Evolutionary conservation across 768 basidiomycete genomes (phyloP).

Genomic region (Tricholomella constricta): DNA sequence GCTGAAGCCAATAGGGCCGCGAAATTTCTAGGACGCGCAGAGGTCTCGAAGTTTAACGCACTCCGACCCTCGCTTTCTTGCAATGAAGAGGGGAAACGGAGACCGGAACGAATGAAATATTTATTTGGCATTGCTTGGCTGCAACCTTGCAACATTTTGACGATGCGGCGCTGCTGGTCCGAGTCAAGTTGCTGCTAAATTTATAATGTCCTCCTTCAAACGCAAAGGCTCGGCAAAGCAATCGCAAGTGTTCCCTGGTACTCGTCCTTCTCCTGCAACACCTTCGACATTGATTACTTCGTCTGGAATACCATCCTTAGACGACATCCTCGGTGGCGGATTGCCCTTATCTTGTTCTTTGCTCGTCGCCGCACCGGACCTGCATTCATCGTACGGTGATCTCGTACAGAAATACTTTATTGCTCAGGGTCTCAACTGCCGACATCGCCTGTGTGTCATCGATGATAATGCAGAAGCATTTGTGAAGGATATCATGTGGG

Average conservation of each 20-base stretch:
- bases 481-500: constrained; percentile 82
- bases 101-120: background rate
- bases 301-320: constrained; percentile 89
- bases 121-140: constrained; percentile 5
- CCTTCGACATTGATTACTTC: constrained; percentile 64
- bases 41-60: too few species aligned
- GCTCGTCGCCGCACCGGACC: constrained; percentile 79
- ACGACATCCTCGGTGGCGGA: constrained; percentile 93
- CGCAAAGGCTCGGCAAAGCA: constrained; percentile 54
- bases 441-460: constrained; percentile 70
- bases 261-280: constrained; percentile 59
- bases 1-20: background rate
- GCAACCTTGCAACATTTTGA: background rate
- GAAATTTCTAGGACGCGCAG: constrained; percentile 1
- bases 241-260: constrained; percentile 46
- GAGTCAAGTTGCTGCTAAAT: background rate
- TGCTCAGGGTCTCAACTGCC: constrained; percentile 78
- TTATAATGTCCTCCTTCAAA: constrained; percentile 81
- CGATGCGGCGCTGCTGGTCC: background rate
- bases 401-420: constrained; percentile 87
- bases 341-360: constrained; percentile 79
- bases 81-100: background rate
- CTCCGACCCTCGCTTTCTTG: too few species aligned
- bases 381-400: constrained; percentile 82
- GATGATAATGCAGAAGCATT: constrained; percentile 60